Base-by-base conservation (phyloP, 148 eudicot species). In the Rhododendron simsii region DNA sequence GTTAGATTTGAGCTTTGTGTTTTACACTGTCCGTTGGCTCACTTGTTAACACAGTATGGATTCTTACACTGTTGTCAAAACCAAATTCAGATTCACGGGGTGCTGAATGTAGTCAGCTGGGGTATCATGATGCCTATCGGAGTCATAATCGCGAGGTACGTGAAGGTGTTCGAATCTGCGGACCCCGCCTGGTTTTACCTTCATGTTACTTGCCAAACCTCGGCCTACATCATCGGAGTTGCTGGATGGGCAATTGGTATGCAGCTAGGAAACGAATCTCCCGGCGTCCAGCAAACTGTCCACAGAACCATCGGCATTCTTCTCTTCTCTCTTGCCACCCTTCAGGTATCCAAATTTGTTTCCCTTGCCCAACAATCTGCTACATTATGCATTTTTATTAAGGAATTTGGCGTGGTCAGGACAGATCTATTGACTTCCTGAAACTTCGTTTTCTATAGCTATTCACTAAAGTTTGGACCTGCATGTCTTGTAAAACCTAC, bases 151-250 rank as follows among this genome's bases (percentile, higher is more conserved):
- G 98, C 99, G 53, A 91, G 98, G 85, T 91, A 94, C 85, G 53
- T 92, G 82, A 91, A 89, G 80, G 92, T 87, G 5, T 93, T 93
- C 37, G 87, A 91, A 71, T 84, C 90, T 0, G 93, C 96, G 23
- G 93, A 94, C 41, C 98, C 98, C 3, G 91, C 95, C 26, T 95
- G 99, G 96, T 95, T 95, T 79, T 95, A 96, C 88, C 95, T 96
- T 41, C 99, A 96, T 84, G 89, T 87, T 4, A 81, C 85, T 23
- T 94, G 95, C 86, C 99, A 96, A 88, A 80, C 89, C 83, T 84
- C 95, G 5, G 98, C 91, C 74, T 96, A 94, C 85, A 65, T 86
- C 35, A 47, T 94, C 41, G 98, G 98, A 0, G 91, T 92, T 9
- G 92, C 92, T 14, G 98, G 98, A 28, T 93, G 93, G 92, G 96